phyloP scores from a whole-genome alignment of 2,329 filamentous ascomycete species.

The Claviceps spartinae region DNA sequence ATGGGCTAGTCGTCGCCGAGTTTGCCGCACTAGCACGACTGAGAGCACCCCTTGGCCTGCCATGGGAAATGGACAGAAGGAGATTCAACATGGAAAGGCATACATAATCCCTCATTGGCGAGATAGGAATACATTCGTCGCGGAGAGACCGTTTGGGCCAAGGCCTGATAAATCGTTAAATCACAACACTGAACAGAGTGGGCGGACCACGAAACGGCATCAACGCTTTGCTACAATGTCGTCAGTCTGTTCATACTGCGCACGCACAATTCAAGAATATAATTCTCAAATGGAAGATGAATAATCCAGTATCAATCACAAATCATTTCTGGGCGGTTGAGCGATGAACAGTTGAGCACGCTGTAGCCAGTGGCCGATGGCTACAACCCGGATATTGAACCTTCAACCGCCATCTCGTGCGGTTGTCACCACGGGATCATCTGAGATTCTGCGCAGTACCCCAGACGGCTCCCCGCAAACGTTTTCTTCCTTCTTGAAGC shows the following conservation, averaged over 20 bases:
- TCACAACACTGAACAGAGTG: not conserved
- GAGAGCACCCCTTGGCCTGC: not conserved
- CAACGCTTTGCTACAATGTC: not conserved
- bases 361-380: not conserved
- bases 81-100: not conserved
- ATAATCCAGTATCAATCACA: not conserved
- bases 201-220: not conserved
- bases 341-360: not conserved
- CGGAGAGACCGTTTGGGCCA: not conserved
- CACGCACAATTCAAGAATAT: not conserved
- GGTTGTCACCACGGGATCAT: not conserved
- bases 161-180: not conserved
- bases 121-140: not conserved
- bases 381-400: not conserved
- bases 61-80: not conserved
- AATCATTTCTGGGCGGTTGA: not conserved
- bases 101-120: not conserved
- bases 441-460: not conserved
- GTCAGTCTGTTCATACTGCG: not conserved
- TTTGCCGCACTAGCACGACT: not conserved
- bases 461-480: constrained; percentile 6
- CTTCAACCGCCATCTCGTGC: not conserved
- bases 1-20: not conserved
- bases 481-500: not conserved
- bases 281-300: not conserved